A percentile compares a stretch with the other conserved stretches of the same genome.
phyloP scores from a whole-genome alignment of 208 protist species.

The Acanthamoeba royreba region DNA sequence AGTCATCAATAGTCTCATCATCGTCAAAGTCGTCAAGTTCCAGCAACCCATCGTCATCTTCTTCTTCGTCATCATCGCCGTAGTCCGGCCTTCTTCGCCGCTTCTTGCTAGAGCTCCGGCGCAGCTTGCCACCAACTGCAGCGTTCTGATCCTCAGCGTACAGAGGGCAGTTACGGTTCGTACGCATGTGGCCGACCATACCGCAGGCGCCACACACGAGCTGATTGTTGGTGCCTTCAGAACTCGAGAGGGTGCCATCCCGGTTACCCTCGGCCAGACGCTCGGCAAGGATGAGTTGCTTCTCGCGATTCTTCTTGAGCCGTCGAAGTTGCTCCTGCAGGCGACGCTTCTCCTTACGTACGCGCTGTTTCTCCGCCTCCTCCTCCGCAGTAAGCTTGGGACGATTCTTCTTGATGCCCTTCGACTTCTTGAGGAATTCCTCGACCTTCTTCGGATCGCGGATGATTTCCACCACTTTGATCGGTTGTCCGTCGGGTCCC shows the following conservation, averaged over 20 bases:
- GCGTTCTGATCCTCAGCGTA: not conserved
- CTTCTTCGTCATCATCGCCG: not conserved
- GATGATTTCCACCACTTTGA: slow-evolving; percentile 59
- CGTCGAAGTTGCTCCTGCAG: slow-evolving; percentile 50
- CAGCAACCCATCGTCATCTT: not conserved
- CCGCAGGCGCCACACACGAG: slow-evolving; percentile 34
- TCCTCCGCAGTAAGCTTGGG: slow-evolving; percentile 56
- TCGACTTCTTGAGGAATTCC: slow-evolving; percentile 55
- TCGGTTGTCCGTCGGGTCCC: slow-evolving; percentile 55
- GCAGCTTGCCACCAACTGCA: not conserved
- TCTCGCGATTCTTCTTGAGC: slow-evolving; percentile 44
- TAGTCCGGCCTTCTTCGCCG: not conserved
- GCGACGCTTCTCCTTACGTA: slow-evolving; percentile 38
- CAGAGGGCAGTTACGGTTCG: slow-evolving; percentile 49
- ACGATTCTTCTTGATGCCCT: not conserved
- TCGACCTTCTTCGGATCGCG: slow-evolving; percentile 48
- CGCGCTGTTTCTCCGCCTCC: slow-evolving; percentile 30
- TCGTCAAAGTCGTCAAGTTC: not conserved
- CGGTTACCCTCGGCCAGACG: not conserved
- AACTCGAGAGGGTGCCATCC: not conserved
- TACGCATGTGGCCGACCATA: slow-evolving; percentile 57
- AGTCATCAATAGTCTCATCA: not conserved
- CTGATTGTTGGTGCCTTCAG: not conserved
- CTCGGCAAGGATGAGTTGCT: not conserved
- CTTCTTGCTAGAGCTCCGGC: not conserved